A percentile compares a stretch with the other conserved stretches of the same genome.
Conservation (phyloP, 2,329 filamentous ascomycete species). For the Ascochyta viciae-villosae region DNA sequence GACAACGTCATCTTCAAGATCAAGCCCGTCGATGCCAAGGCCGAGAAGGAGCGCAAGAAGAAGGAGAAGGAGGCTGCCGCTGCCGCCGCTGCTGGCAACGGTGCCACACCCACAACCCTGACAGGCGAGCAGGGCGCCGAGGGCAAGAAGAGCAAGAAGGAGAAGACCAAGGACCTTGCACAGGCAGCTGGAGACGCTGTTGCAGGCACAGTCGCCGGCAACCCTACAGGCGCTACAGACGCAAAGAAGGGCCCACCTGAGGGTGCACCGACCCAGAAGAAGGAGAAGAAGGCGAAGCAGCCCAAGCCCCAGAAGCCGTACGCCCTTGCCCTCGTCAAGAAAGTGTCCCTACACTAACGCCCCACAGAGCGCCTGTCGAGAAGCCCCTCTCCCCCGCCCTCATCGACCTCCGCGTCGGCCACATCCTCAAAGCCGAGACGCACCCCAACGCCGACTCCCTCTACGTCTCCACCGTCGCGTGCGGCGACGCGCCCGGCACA, state of each 20-base stretch:
- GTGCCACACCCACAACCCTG: slow-evolving; percentile 50
- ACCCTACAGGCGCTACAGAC: slow-evolving; percentile 38
- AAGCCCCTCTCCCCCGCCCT: slow-evolving; percentile 82
- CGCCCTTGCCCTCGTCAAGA: slow-evolving; percentile 7
- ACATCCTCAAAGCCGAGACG: slow-evolving; percentile 94
- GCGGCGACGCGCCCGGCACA: slow-evolving; percentile 83
- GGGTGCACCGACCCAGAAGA: slow-evolving; percentile 61
- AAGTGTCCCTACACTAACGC: slow-evolving; percentile 32
- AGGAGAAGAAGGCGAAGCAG: slow-evolving; percentile 90
- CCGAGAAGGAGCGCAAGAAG: slow-evolving; percentile 95
- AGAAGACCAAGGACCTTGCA: slow-evolving; percentile 60
- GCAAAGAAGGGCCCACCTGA: slow-evolving; percentile 41
- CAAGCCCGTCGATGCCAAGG: slow-evolving; percentile 87
- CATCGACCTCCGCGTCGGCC: slow-evolving; percentile 94
- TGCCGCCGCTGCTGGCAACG: slow-evolving; percentile 60
- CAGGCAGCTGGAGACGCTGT: slow-evolving; percentile 62
- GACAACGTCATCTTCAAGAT: slow-evolving; percentile 86
- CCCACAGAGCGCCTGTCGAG: slow-evolving; percentile 61
- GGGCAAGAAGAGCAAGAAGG: slow-evolving; percentile 55
- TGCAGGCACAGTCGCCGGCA: slow-evolving; percentile 53
- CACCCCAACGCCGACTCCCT: slow-evolving; percentile 97
- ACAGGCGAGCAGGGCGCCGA: slow-evolving; percentile 43
- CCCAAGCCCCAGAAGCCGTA: slow-evolving; percentile 70
- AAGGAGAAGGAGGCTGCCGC: slow-evolving; percentile 80
- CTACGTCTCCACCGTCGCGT: slow-evolving; percentile 93